A percentile compares a stretch with the other conserved stretches of the same genome.
Evolutionary conservation across 192 early-diverging fungal genomes (phyloP).

Genomic region (Dissophora ornata): DNA sequence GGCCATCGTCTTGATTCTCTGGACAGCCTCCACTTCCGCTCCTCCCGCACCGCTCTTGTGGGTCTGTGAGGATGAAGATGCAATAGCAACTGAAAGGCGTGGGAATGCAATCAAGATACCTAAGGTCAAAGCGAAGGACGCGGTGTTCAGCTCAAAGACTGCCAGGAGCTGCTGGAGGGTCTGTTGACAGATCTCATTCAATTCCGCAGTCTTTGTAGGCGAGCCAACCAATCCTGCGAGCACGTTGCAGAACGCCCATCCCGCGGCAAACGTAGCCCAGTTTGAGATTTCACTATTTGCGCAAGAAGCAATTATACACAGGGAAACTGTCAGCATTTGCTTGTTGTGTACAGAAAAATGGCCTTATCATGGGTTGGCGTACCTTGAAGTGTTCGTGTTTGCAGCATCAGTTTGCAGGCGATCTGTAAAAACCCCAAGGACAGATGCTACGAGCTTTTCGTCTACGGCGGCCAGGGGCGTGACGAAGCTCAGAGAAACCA

Average conservation of each 20-base stretch:
- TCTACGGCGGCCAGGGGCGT: constrained; percentile 48
- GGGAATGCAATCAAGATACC: constrained; percentile 53
- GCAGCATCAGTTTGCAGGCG: constrained; percentile 20
- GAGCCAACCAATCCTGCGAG: constrained; percentile 39
- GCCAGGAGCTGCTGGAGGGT: constrained; percentile 30
- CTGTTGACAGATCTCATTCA: constrained; percentile 40
- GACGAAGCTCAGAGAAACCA: constrained; percentile 52
- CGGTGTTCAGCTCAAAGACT: constrained; percentile 20
- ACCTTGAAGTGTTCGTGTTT: constrained; percentile 16
- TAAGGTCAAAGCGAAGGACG: constrained; percentile 27
- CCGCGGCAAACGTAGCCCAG: constrained; percentile 54
- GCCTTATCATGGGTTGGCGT: background rate
- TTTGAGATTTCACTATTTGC: constrained; percentile 26
- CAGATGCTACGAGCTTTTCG: constrained; percentile 49
- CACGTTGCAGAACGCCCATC: constrained; percentile 56
- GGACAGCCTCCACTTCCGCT: constrained; percentile 18
- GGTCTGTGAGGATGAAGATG: constrained; percentile 14
- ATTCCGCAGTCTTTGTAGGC: constrained; percentile 51
- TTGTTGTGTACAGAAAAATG: background rate
- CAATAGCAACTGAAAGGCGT: constrained; percentile 29
- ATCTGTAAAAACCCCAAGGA: constrained; percentile 38
- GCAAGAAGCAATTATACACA: too few species aligned
- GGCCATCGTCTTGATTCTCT: constrained; percentile 26
- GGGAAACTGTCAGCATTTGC: too few species aligned
- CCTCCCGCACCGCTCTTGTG: background rate